phyloP scores from a whole-genome alignment of 2,329 filamentous ascomycete species.

The Penicillium sp. region DNA sequence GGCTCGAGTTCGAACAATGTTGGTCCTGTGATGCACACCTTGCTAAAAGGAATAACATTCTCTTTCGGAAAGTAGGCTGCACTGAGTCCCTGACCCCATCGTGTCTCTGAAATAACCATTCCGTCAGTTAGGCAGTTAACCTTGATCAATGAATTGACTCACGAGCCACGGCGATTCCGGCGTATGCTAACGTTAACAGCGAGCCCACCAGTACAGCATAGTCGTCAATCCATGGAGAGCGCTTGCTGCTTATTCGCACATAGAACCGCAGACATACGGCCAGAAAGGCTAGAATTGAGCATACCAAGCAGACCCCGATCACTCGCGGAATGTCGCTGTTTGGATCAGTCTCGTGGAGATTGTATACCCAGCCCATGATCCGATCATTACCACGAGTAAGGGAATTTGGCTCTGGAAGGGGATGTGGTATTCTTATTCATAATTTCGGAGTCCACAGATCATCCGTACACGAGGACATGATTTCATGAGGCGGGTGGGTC shows the following conservation, averaged over 20 bases:
- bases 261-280: slow-evolving; percentile 26
- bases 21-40: slow-evolving; percentile 11
- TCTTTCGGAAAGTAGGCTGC: slow-evolving; percentile 19
- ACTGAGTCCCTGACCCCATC: slow-evolving; percentile 27
- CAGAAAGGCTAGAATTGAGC: slow-evolving; percentile 21
- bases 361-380: slow-evolving; percentile 31
- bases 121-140: neutral
- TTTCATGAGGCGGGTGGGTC: neutral
- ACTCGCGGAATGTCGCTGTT: slow-evolving; percentile 19
- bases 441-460: neutral
- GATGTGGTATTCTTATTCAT: neutral
- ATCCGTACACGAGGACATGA: neutral
- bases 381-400: neutral
- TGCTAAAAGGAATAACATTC: slow-evolving; percentile 28
- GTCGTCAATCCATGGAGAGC: slow-evolving; percentile 26
- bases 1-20: neutral
- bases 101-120: slow-evolving; percentile 19
- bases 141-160: slow-evolving; percentile 7
- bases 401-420: neutral
- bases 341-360: slow-evolving; percentile 24
- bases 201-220: slow-evolving; percentile 24
- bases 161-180: slow-evolving; percentile 21
- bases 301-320: slow-evolving; percentile 23
- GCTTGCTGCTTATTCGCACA: slow-evolving; percentile 21
- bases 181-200: slow-evolving; percentile 19